Percentiles rank a stretch among this genome's conserved stretches.
Conservation (phyloP, 768 basidiomycete species). For the Pulveroboletus frians region DNA sequence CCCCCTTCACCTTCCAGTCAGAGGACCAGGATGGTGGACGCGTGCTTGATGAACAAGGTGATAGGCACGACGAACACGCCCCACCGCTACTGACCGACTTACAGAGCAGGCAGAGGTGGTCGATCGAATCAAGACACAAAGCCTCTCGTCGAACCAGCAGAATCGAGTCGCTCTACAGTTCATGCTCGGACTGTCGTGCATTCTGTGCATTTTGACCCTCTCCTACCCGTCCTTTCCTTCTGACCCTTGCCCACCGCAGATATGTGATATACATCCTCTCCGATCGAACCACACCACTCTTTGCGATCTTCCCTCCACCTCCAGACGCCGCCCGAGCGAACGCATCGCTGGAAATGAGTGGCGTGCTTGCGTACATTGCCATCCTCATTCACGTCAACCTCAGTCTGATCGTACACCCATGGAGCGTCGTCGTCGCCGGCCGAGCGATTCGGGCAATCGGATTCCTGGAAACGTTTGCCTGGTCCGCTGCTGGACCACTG, state of each 20-base stretch:
- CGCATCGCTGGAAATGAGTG: constrained; percentile 40
- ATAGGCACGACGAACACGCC: not conserved
- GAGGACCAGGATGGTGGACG: constrained; percentile 27
- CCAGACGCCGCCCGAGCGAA: constrained; percentile 6
- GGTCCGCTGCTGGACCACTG: constrained; percentile 46
- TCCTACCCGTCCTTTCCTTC: not conserved
- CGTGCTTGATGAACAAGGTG: constrained; percentile 54
- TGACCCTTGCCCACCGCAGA: constrained; percentile 27
- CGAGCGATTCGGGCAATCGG: constrained; percentile 29
- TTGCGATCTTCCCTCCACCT: constrained; percentile 37
- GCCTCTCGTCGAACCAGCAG: constrained; percentile 38
- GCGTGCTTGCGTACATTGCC: constrained; percentile 43
- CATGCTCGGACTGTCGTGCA: constrained; percentile 40
- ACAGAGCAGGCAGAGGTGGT: constrained; percentile 62
- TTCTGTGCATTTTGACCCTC: constrained; percentile 37
- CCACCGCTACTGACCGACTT: not conserved
- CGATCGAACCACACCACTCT: constrained; percentile 44
- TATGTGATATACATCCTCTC: constrained; percentile 45
- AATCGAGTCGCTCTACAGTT: constrained; percentile 38
- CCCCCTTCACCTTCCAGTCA: constrained; percentile 38
- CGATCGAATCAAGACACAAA: constrained; percentile 41
- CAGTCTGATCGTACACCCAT: constrained; percentile 38
- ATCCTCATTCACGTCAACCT: constrained; percentile 50
- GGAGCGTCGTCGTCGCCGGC: constrained; percentile 25
- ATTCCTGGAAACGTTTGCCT: constrained; percentile 29